A percentile compares a stretch with the other conserved stretches of the same genome.
Evolutionary conservation across 2,329 filamentous ascomycete species (phyloP).

Genomic region (Penicillium olsonii): DNA sequence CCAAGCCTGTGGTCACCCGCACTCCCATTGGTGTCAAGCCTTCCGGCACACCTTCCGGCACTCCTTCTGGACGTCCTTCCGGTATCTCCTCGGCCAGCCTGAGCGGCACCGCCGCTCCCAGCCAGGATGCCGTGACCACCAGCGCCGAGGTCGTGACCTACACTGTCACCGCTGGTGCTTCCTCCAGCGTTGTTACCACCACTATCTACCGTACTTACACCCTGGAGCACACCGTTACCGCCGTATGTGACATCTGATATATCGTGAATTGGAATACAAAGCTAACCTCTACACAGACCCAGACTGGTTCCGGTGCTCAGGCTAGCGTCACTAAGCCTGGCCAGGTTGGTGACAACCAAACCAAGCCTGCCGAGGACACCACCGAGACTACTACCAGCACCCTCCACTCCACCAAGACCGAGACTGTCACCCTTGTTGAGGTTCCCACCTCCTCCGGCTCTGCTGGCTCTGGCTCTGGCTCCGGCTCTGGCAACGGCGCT

Average conservation of each 20-base stretch:
- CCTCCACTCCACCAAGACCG: constrained; percentile 32
- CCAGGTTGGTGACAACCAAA: neutral
- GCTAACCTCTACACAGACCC: constrained; percentile 7
- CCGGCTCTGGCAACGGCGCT: neutral
- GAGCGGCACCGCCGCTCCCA: constrained; percentile 20
- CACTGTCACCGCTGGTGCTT: constrained; percentile 40
- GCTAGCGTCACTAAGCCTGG: constrained; percentile 14
- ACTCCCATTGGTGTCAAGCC: constrained; percentile 4
- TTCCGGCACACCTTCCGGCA: constrained; percentile 4
- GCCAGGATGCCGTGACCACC: constrained; percentile 15
- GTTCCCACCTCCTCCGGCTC: constrained; percentile 17
- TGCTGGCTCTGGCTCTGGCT: constrained; percentile 12
- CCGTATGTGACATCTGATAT: constrained; percentile 20
- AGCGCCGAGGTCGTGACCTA: constrained; percentile 40
- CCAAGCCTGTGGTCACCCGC: constrained; percentile 5
- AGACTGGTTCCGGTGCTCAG: constrained; percentile 10
- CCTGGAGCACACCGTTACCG: constrained; percentile 27
- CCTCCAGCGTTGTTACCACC: constrained; percentile 39
- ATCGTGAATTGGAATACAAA: neutral
- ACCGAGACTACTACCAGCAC: constrained; percentile 26
- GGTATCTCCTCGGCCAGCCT: constrained; percentile 4
- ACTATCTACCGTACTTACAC: constrained; percentile 39
- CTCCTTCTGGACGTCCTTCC: constrained; percentile 6
- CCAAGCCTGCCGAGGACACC: constrained; percentile 10
- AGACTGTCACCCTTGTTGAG: constrained; percentile 28